These are phyloP conservation scores for Chrysoporthe austroafricana DNA, from an alignment of 2,329 filamentous ascomycete species.

Conservation along the genomic window DNA sequence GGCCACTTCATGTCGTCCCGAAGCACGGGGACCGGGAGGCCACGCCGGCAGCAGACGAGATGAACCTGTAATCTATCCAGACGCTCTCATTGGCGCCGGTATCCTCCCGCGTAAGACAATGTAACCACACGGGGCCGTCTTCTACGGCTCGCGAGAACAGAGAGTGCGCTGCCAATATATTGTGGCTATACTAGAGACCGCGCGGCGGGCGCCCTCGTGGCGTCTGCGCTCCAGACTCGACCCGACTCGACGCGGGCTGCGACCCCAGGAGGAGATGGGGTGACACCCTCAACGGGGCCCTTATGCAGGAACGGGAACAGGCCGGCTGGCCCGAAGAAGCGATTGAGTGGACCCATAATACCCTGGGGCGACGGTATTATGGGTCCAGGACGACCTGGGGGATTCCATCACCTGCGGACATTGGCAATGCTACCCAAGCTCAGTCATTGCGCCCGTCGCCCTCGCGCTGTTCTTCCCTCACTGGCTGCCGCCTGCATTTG, in stretches of 20 bases:
- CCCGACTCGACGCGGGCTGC: background rate
- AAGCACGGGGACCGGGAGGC: background rate
- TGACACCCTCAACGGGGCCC: background rate
- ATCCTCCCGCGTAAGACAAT: background rate
- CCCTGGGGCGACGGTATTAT: background rate
- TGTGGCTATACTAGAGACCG: background rate
- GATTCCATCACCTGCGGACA: background rate
- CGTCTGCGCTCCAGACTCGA: background rate
- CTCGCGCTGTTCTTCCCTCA: background rate
- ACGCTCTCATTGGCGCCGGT: background rate
- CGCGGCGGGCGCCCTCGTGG: background rate
- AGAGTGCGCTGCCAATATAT: background rate
- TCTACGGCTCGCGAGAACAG: background rate
- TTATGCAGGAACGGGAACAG: slow-evolving; percentile 7
- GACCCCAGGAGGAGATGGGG: background rate
- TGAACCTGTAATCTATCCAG: slow-evolving; percentile 4
- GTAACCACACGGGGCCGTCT: background rate
- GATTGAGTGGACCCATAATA: background rate
- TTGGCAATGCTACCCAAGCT: background rate
- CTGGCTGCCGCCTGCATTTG: background rate
- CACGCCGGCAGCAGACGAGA: slow-evolving; percentile 3
- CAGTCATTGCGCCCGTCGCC: background rate
- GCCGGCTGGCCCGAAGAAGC: background rate
- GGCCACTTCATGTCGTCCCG: background rate
- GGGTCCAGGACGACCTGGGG: background rate